These are phyloP conservation scores for Plasmodium gallinaceum DNA, from an alignment of 169 alveolate species.

Conservation along the genomic window DNA sequence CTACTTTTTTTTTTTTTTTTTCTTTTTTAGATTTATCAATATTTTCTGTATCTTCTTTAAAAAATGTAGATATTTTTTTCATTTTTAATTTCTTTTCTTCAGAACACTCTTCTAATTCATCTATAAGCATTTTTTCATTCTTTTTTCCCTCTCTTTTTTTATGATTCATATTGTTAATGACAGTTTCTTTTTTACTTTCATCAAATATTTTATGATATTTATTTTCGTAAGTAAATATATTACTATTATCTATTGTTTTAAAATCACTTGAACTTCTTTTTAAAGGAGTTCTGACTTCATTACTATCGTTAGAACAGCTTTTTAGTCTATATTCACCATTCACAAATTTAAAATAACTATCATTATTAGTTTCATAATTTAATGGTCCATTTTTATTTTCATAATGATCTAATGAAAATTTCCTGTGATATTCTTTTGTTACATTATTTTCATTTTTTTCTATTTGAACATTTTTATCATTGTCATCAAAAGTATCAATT, in stretches of 20 bases:
- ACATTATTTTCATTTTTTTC: conserved; percentile 12
- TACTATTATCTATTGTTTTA: not conserved
- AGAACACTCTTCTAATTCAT: conserved; percentile 18
- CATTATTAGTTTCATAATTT: conserved; percentile 3
- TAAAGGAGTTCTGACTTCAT: conserved; percentile 3
- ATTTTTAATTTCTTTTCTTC: not conserved
- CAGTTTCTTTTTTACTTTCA: conserved; percentile 3
- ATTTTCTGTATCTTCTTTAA: conserved; percentile 1
- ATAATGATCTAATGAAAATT: conserved; percentile 27
- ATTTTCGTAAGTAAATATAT: not conserved
- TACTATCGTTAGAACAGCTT: conserved; percentile 36
- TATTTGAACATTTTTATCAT: not conserved
- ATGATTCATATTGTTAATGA: not conserved
- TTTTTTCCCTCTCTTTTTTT: conserved; percentile 7
- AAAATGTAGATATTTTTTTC: not conserved
- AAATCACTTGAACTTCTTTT: conserved; percentile 22
- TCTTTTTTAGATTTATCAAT: conserved; percentile 1
- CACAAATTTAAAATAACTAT: conserved; percentile 26
- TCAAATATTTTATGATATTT: not conserved
- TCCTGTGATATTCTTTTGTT: conserved; percentile 15
- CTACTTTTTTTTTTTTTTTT: conserved; percentile 14
- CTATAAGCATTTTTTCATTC: conserved; percentile 41
- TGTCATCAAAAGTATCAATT: conserved; percentile 34
- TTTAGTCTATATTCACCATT: conserved; percentile 59
- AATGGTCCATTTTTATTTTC: conserved; percentile 14